phyloP scores from a whole-genome alignment of 116 monocot genomes.

The Iris pallida region DNA sequence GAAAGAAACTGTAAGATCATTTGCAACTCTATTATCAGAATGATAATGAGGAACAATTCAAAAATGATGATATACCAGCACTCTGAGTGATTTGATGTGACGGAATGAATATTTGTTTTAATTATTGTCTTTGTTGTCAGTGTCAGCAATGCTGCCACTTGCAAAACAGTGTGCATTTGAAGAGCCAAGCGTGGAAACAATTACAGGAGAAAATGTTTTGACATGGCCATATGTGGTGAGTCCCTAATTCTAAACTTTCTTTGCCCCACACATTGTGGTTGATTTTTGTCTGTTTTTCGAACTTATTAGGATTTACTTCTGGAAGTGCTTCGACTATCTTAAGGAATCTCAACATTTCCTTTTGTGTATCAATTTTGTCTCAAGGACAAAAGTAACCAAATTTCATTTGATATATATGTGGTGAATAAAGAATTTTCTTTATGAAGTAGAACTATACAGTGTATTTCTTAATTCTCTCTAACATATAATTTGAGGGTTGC shows the following conservation, averaged over 20 bases:
- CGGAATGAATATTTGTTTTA: too few species aligned
- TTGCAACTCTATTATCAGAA: too few species aligned
- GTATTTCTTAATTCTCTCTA: neutral
- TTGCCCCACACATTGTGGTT: neutral
- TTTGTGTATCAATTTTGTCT: too few species aligned
- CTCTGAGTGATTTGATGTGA: neutral
- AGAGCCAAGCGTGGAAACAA: constrained; percentile 79
- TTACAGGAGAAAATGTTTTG: constrained; percentile 90
- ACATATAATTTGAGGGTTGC: neutral
- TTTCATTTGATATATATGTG: too few species aligned
- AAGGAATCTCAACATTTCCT: neutral
- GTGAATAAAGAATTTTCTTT: too few species aligned
- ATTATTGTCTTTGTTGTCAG: constrained; percentile 27
- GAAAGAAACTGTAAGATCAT: too few species aligned
- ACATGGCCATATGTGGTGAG: constrained; percentile 95
- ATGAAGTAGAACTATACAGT: too few species aligned
- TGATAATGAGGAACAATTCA: too few species aligned
- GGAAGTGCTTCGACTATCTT: neutral
- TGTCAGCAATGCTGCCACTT: constrained; percentile 93
- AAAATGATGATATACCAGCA: too few species aligned
- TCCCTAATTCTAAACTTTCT: neutral
- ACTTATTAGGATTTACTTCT: neutral
- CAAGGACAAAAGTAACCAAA: neutral
- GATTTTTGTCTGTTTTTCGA: neutral
- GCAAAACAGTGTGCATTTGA: constrained; percentile 98